Conservation (phyloP, 345 rosid genomes). For the Eucalyptus urophylla region DNA sequence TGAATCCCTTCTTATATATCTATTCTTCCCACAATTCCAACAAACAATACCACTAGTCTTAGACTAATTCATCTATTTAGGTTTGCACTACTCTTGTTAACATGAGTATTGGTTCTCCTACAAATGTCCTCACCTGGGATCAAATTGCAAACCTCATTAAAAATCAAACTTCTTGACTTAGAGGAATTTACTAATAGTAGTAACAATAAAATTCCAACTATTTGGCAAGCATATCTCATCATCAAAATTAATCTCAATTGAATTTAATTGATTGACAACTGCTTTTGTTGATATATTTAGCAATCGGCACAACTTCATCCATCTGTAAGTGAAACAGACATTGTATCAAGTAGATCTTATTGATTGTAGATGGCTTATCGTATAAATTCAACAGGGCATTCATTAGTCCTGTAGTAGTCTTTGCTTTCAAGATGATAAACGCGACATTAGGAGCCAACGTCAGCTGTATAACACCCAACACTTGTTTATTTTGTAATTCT, state of each 20-base stretch:
- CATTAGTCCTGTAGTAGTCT: neutral
- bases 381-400: neutral
- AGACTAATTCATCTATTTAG: neutral
- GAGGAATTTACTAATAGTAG: neutral
- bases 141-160: neutral
- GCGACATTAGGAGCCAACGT: neutral
- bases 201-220: neutral
- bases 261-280: neutral
- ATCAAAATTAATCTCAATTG: neutral
- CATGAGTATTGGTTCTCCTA: neutral
- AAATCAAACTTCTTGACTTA: neutral
- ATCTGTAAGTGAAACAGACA: fast-evolving
- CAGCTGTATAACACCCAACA: fast-evolving
- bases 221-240: neutral
- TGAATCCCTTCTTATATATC: neutral
- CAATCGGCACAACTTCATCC: neutral
- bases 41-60: neutral
- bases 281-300: neutral
- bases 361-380: neutral
- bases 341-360: neutral
- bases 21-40: neutral
- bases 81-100: neutral
- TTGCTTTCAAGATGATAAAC: neutral
- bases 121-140: neutral
- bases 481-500: neutral